Percentiles rank a stretch among this genome's conserved stretches.
Evolutionary conservation across 192 early-diverging fungal genomes (phyloP).

Genomic region (Dispira simplex): DNA sequence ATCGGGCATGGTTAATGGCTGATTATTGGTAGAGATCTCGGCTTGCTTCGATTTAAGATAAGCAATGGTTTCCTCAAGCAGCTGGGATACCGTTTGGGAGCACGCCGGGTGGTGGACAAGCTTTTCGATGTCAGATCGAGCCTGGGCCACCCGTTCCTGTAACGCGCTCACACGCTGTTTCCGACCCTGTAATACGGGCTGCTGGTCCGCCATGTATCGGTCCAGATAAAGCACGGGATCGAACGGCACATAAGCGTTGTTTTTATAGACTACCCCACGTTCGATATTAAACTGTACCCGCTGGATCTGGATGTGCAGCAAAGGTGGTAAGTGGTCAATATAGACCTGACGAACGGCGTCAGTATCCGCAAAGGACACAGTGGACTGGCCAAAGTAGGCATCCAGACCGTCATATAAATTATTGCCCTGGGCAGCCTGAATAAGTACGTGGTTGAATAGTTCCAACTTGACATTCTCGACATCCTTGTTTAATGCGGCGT

Average conservation of each 20-base stretch:
- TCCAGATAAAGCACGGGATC: constrained; percentile 44
- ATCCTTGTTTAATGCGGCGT: constrained; percentile 17
- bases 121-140: too few species aligned
- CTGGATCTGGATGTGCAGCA: constrained; percentile 55
- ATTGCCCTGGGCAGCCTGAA: constrained; percentile 26
- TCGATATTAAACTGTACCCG: constrained; percentile 48
- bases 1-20: too few species aligned
- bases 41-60: too few species aligned
- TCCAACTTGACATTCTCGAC: constrained; percentile 25
- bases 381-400: constrained; percentile 35
- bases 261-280: constrained; percentile 42
- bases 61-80: too few species aligned
- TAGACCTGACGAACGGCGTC: background rate
- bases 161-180: background rate
- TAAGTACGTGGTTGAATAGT: constrained; percentile 28
- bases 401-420: constrained; percentile 39
- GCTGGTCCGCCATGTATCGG: constrained; percentile 13
- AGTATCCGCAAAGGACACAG: constrained; percentile 4
- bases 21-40: too few species aligned
- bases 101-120: too few species aligned
- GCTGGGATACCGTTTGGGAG: too few species aligned
- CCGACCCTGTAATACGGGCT: background rate
- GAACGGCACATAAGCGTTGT: constrained; percentile 46
- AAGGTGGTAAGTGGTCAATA: constrained; percentile 34
- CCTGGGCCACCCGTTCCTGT: background rate